phyloP scores from a whole-genome alignment of 2,329 filamentous ascomycete species.

The Penicillium corylophilum region DNA sequence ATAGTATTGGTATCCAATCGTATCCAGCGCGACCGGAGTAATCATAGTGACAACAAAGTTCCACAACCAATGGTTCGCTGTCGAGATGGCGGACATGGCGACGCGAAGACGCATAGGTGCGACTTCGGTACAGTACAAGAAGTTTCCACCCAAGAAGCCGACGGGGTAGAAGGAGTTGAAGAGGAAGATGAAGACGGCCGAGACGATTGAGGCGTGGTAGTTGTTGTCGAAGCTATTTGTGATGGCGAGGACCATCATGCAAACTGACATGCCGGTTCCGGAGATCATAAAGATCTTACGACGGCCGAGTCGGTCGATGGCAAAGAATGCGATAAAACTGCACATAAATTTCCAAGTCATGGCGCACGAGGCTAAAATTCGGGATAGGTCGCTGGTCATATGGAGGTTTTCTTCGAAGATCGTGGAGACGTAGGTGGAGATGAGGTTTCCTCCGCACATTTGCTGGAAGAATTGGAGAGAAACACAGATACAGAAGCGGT shows the following conservation, averaged over 20 bases:
- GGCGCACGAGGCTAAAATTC: slow-evolving; percentile 48
- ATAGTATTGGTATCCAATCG: slow-evolving; percentile 24
- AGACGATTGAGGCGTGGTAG: slow-evolving; percentile 13
- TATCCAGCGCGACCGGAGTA: slow-evolving; percentile 22
- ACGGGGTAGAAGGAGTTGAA: slow-evolving; percentile 26
- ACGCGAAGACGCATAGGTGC: slow-evolving; percentile 25
- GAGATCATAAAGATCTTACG: slow-evolving; percentile 56
- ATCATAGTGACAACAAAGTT: slow-evolving; percentile 27
- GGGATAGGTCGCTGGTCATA: slow-evolving; percentile 23
- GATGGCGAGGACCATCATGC: slow-evolving; percentile 54
- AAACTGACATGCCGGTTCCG: slow-evolving; percentile 54
- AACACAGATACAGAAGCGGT: slow-evolving; percentile 21
- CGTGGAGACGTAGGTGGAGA: slow-evolving; percentile 22
- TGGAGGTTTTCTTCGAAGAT: slow-evolving; percentile 24
- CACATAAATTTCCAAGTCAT: slow-evolving; percentile 59
- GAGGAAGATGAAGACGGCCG: slow-evolving; percentile 22
- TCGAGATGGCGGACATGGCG: slow-evolving; percentile 24
- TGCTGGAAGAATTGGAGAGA: slow-evolving; percentile 24
- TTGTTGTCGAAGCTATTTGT: slow-evolving; percentile 34
- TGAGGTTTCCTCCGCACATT: slow-evolving; percentile 25
- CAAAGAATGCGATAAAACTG: slow-evolving; percentile 52
- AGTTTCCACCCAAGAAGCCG: slow-evolving; percentile 23
- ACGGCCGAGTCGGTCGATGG: slow-evolving; percentile 53
- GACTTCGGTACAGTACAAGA: slow-evolving; percentile 27
- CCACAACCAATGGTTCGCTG: slow-evolving; percentile 25